A percentile compares a stretch with the other conserved stretches of the same genome.
phyloP scores from a whole-genome alignment of 768 basidiomycete genomes.

The Russula brevipes region DNA sequence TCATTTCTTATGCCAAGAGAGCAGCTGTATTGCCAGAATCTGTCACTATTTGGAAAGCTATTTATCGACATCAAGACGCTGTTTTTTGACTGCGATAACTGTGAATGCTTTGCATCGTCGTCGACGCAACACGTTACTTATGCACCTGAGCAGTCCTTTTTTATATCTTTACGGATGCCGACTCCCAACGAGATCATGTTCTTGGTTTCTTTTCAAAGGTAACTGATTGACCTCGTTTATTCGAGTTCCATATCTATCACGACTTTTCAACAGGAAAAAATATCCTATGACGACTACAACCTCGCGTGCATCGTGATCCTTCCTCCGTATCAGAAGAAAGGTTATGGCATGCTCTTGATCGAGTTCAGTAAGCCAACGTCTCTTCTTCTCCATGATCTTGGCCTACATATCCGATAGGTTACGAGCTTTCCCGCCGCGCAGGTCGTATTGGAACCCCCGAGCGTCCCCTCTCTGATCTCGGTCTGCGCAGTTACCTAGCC shows the following conservation, averaged over 20 bases:
- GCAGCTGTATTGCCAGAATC: slow-evolving; percentile 93
- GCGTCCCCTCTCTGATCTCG: slow-evolving; percentile 90
- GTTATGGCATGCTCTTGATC: slow-evolving; percentile 93
- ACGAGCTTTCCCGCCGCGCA: slow-evolving; percentile 78
- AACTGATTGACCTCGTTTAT: background rate
- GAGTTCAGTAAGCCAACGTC: slow-evolving; percentile 76
- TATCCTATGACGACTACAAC: slow-evolving; percentile 96
- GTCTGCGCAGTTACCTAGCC: slow-evolving; percentile 82
- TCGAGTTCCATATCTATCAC: background rate
- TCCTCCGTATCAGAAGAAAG: slow-evolving; percentile 85
- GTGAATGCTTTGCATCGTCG: slow-evolving; percentile 39
- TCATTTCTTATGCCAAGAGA: background rate
- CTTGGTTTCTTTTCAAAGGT: slow-evolving; percentile 74
- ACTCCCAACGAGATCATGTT: slow-evolving; percentile 72
- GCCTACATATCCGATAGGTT: slow-evolving; percentile 50
- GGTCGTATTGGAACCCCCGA: slow-evolving; percentile 89
- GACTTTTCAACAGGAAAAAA: slow-evolving; percentile 63
- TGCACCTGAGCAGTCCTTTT: slow-evolving; percentile 59
- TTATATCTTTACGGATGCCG: slow-evolving; percentile 86
- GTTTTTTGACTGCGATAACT: slow-evolving; percentile 86
- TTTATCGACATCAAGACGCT: slow-evolving; percentile 98
- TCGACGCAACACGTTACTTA: slow-evolving; percentile 5
- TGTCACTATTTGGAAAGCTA: slow-evolving; percentile 94
- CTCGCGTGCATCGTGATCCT: slow-evolving; percentile 94
- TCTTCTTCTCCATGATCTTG: background rate